phyloP scores from a whole-genome alignment of 2,329 filamentous ascomycete species.

The Calonectria henricotiae region DNA sequence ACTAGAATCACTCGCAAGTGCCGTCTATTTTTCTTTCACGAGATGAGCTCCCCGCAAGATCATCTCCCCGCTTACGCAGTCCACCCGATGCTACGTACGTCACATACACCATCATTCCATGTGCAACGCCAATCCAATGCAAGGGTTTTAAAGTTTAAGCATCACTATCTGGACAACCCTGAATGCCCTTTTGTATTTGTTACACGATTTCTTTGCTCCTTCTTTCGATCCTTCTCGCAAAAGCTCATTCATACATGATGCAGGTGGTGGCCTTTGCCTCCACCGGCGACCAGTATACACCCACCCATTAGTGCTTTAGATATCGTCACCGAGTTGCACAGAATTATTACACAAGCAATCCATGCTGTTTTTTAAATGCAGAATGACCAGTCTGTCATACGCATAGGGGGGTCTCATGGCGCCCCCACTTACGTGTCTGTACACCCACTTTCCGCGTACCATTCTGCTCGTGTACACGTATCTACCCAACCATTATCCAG shows the following conservation, averaged over 20 bases:
- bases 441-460: background rate
- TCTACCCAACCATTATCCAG: background rate
- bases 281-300: background rate
- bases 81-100: background rate
- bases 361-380: background rate
- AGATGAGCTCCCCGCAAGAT: slow-evolving; percentile 16
- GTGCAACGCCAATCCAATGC: background rate
- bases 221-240: too few relatives aligned
- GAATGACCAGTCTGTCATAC: background rate
- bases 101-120: background rate
- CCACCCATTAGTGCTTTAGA: too few relatives aligned
- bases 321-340: background rate
- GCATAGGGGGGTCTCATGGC: background rate
- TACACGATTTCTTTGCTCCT: too few relatives aligned
- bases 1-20: background rate
- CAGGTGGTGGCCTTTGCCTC: too few relatives aligned
- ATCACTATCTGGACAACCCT: too few relatives aligned
- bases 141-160: too few relatives aligned
- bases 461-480: background rate
- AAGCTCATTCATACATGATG: too few relatives aligned
- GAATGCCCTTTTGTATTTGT: too few relatives aligned
- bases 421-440: background rate
- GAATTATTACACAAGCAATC: too few relatives aligned
- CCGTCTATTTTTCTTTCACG: too few relatives aligned
- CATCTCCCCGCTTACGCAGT: slow-evolving; percentile 4